A percentile compares a stretch with the other conserved stretches of the same genome.
Evolutionary conservation across 805 yeast genomes (phyloP).

Genomic region (Yueomyces sinensis): DNA sequence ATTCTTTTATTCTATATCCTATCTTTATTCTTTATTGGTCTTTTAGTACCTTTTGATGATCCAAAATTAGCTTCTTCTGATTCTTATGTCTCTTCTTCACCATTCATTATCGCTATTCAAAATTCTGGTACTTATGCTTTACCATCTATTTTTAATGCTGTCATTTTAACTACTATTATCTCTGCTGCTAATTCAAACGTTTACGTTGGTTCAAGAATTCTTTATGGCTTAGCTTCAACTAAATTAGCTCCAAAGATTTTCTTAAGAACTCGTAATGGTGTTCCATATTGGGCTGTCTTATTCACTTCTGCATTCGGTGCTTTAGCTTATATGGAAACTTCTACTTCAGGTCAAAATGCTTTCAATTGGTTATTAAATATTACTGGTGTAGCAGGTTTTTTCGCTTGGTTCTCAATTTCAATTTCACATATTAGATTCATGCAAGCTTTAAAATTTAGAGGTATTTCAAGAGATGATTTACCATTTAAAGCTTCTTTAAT

Average conservation of each 20-base stretch:
- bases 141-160: slow-evolving; percentile 62
- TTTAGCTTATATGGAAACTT: slow-evolving; percentile 46
- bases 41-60: slow-evolving; percentile 59
- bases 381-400: slow-evolving; percentile 65
- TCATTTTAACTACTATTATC: slow-evolving; percentile 48
- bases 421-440: slow-evolving; percentile 58
- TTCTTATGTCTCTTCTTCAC: slow-evolving; percentile 41
- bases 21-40: slow-evolving; percentile 54
- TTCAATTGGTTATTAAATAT: slow-evolving; percentile 65
- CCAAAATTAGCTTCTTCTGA: slow-evolving; percentile 28
- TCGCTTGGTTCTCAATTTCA: slow-evolving; percentile 58
- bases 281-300: slow-evolving; percentile 45
- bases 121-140: slow-evolving; percentile 54
- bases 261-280: slow-evolving; percentile 38
- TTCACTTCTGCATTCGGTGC: slow-evolving; percentile 50
- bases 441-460: slow-evolving; percentile 46
- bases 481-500: slow-evolving; percentile 65
- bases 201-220: slow-evolving; percentile 56
- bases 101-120: slow-evolving; percentile 58
- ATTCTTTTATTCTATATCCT: slow-evolving; percentile 52
- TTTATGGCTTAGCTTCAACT: slow-evolving; percentile 51
- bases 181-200: slow-evolving; percentile 75
- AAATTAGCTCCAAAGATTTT: slow-evolving; percentile 45
- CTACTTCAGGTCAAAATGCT: slow-evolving; percentile 40
- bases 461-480: slow-evolving; percentile 51